phyloP scores from a whole-genome alignment of 2,329 filamentous ascomycete genomes.

The Talaromyces pinophilus region DNA sequence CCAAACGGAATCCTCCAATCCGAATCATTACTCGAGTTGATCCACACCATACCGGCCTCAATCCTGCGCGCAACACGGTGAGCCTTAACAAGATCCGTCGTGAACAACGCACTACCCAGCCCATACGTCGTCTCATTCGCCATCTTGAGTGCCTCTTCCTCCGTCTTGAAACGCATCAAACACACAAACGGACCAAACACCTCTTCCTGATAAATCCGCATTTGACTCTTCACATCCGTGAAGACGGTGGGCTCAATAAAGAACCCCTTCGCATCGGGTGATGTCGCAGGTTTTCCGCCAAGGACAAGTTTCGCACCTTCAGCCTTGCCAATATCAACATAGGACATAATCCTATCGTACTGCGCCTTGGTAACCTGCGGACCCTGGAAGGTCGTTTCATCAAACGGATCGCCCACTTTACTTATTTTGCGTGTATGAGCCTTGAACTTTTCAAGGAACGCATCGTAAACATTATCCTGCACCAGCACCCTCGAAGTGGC shows the following conservation, averaged over 20 bases:
- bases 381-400: constrained; percentile 44
- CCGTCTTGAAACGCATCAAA: constrained; percentile 42
- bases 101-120: constrained; percentile 47
- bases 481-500: constrained; percentile 60
- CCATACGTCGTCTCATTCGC: constrained; percentile 48
- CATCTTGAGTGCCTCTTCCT: constrained; percentile 41
- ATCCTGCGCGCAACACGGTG: constrained; percentile 46
- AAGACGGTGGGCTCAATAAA: constrained; percentile 46
- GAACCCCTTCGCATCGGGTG: constrained; percentile 36
- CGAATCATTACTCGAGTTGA: constrained; percentile 48
- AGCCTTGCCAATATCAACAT: constrained; percentile 46
- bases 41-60: constrained; percentile 50
- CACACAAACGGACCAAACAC: constrained; percentile 49
- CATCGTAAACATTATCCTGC: constrained; percentile 54
- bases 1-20: constrained; percentile 47
- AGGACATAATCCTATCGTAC: constrained; percentile 47
- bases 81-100: constrained; percentile 42
- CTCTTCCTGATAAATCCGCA: constrained; percentile 47
- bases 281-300: constrained; percentile 38
- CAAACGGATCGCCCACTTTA: constrained; percentile 47
- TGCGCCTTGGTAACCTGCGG: constrained; percentile 50
- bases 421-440: constrained; percentile 36
- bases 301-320: constrained; percentile 43
- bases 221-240: constrained; percentile 36
- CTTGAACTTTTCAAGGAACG: constrained; percentile 43